Evolutionary conservation across 2,329 filamentous ascomycete species (phyloP).

Genomic region (Diplodia seriata): DNA sequence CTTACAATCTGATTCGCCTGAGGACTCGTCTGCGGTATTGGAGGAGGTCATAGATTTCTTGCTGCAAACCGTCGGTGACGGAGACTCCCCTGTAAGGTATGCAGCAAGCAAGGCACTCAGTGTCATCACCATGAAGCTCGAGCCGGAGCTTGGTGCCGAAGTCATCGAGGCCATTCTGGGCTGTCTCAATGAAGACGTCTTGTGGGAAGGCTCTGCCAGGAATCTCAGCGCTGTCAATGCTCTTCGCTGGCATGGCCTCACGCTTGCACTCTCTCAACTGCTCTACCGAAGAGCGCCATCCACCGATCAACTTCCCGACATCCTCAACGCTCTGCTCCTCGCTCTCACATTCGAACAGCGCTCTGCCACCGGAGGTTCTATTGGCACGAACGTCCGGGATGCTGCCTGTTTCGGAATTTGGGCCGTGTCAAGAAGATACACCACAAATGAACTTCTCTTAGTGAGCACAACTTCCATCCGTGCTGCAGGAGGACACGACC

Average conservation of each 20-base stretch:
- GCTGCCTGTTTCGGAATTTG: constrained; percentile 96
- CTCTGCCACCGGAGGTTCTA: constrained; percentile 79
- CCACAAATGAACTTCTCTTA: constrained; percentile 74
- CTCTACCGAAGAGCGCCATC: constrained; percentile 85
- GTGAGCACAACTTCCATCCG: constrained; percentile 58
- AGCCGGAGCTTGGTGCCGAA: constrained; percentile 80
- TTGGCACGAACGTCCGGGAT: constrained; percentile 90
- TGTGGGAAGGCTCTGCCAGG: constrained; percentile 60
- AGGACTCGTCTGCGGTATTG: constrained; percentile 54
- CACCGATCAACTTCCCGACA: constrained; percentile 70
- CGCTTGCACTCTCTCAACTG: constrained; percentile 84
- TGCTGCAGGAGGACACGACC: constrained; percentile 50
- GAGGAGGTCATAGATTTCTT: constrained; percentile 85
- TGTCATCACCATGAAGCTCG: constrained; percentile 80
- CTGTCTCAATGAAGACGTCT: constrained; percentile 66
- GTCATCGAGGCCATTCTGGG: constrained; percentile 87
- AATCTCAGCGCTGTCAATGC: constrained; percentile 80
- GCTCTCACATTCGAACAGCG: constrained; percentile 90
- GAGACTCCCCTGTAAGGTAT: constrained; percentile 88
- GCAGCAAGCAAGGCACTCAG: constrained; percentile 93
- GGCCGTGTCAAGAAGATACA: constrained; percentile 87
- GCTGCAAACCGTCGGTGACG: constrained; percentile 79
- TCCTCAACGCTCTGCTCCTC: constrained; percentile 77
- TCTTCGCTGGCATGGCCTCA: constrained; percentile 89
- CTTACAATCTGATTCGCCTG: constrained; percentile 53